Conservation (phyloP, 371 early-diverging fungal species). For the Mucor lusitanicus region DNA sequence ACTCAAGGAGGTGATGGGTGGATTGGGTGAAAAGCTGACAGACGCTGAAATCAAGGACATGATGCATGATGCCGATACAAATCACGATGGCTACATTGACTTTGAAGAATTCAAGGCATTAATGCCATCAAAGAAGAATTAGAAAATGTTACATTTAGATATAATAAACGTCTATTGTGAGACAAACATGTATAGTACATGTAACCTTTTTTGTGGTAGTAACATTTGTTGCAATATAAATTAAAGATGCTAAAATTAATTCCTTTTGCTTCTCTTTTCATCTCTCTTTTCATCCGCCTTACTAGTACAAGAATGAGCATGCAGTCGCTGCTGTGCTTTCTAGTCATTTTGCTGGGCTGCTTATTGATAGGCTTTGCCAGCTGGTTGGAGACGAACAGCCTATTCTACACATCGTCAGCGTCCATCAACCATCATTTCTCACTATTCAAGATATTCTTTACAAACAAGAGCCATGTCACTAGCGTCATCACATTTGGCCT, state of each 20-base stretch:
- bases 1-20: slow-evolving; percentile 68
- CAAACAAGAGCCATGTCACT: not conserved
- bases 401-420: not conserved
- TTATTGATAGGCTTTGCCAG: slow-evolving; percentile 8
- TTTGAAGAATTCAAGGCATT: slow-evolving; percentile 64
- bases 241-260: not conserved
- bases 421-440: slow-evolving; percentile 5
- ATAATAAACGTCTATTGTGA: not conserved
- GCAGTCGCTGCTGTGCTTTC: not conserved
- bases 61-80: slow-evolving; percentile 81
- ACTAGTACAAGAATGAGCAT: not conserved
- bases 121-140: slow-evolving; percentile 29
- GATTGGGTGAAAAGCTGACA: slow-evolving; percentile 70
- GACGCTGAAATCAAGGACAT: slow-evolving; percentile 80
- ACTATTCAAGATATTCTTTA: slow-evolving; percentile 6
- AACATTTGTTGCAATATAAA: not conserved
- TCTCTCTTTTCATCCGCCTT: not conserved
- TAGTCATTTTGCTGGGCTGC: slow-evolving; percentile 6
- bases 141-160: slow-evolving; percentile 1
- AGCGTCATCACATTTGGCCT: slow-evolving; percentile 12
- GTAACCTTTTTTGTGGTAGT: slow-evolving; percentile 5
- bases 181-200: slow-evolving; percentile 3
- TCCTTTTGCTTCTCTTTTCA: not conserved
- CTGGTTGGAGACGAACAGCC: slow-evolving; percentile 18
- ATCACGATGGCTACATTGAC: slow-evolving; percentile 69